Conservation (phyloP, 306 rosid species). For the Cyamopsis tetragonoloba region DNA sequence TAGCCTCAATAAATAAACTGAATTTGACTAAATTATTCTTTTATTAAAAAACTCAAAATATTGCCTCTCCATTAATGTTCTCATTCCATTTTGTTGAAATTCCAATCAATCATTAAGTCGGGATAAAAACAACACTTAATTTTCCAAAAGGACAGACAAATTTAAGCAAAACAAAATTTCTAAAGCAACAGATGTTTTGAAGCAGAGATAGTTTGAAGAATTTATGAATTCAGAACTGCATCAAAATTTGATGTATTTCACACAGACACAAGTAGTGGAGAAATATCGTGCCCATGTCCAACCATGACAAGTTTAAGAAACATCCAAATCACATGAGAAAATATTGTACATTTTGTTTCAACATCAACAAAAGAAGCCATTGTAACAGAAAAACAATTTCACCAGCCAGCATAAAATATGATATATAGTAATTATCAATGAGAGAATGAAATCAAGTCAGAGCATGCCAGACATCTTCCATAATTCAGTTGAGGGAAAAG, state of each 20-base stretch:
- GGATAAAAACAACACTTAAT: neutral
- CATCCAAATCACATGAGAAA: neutral
- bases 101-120: neutral
- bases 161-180: neutral
- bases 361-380: neutral
- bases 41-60: neutral
- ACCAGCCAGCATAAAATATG: neutral
- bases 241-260: neutral
- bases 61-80: neutral
- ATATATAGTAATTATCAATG: neutral
- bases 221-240: neutral
- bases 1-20: neutral
- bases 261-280: neutral
- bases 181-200: neutral
- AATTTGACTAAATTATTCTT: neutral
- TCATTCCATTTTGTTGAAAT: neutral
- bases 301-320: neutral
- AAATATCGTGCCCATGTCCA: neutral
- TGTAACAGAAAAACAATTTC: neutral
- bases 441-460: slow-evolving; percentile 1
- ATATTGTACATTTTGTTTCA: neutral
- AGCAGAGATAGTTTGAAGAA: neutral
- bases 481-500: neutral
- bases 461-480: neutral
- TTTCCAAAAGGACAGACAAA: neutral